A percentile compares a stretch with the other conserved stretches of the same genome.
These are phyloP conservation scores for Macaranga tanarius DNA, from an alignment of 441 rosid species.

Conservation along the genomic window DNA sequence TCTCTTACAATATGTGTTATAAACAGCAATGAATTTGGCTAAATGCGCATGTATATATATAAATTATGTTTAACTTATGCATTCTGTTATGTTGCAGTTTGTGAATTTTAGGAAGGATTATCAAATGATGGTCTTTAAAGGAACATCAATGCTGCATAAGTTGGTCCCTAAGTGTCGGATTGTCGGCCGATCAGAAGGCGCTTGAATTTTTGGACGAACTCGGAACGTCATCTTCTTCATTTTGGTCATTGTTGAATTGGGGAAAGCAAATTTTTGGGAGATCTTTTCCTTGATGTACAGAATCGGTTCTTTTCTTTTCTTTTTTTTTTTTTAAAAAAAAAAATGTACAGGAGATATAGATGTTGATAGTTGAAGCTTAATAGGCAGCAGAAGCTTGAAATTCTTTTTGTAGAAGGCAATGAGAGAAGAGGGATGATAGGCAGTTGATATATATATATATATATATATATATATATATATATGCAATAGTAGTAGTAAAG, in stretches of 20 bases:
- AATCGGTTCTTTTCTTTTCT: background rate
- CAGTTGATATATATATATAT: background rate
- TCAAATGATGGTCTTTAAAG: slow-evolving; percentile 79
- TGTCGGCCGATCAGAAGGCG: slow-evolving; percentile 30
- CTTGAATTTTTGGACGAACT: slow-evolving; percentile 3
- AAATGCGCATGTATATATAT: background rate
- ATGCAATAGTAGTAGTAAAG: background rate
- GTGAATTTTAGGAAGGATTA: slow-evolving; percentile 52
- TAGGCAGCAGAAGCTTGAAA: background rate
- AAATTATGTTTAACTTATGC: background rate
- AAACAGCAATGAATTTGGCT: no score
- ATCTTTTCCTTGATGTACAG: slow-evolving; percentile 27
- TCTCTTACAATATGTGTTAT: no score
- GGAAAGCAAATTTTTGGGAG: slow-evolving; percentile 26
- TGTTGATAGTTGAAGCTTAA: background rate
- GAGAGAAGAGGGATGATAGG: background rate
- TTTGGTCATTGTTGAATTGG: background rate
- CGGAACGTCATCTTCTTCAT: background rate
- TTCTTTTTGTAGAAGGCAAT: slow-evolving; percentile 18
- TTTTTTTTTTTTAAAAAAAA: no score
- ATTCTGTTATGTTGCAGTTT: slow-evolving; percentile 41
- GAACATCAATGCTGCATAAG: slow-evolving; percentile 82
- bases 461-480: no score
- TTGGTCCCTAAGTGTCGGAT: slow-evolving; percentile 43
- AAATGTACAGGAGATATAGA: slow-evolving; percentile 17